A percentile compares a stretch with the other conserved stretches of the same genome.
Evolutionary conservation across 768 basidiomycete genomes (phyloP).

Genomic region (Auriculariales sp.): DNA sequence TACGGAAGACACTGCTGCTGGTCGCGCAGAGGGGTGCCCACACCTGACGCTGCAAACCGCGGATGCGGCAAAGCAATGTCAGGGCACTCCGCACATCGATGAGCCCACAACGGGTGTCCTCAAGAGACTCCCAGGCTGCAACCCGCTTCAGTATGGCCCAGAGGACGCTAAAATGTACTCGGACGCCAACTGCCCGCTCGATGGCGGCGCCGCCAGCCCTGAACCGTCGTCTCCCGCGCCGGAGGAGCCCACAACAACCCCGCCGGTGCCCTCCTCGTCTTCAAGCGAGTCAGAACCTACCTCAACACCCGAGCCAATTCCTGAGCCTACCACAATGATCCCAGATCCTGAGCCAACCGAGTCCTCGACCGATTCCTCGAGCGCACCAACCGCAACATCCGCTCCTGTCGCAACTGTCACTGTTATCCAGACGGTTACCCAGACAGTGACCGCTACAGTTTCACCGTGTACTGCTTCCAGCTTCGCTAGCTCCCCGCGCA

Average conservation of each 20-base stretch:
- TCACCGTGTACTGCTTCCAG: constrained; percentile 41
- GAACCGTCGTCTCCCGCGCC: not conserved
- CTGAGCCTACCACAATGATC: constrained; percentile 1
- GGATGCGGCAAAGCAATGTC: not conserved
- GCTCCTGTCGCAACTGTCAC: not conserved
- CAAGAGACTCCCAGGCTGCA: not conserved
- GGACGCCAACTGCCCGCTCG: not conserved
- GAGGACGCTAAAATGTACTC: not conserved
- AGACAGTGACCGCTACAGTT: constrained; percentile 5
- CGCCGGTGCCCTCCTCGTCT: no score
- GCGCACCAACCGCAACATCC: constrained; percentile 1
- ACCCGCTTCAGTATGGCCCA: not conserved
- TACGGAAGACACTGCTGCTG: not conserved
- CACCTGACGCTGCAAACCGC: not conserved
- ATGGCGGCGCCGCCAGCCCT: not conserved
- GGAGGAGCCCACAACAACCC: no score
- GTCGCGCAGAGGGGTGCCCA: not conserved
- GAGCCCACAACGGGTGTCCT: not conserved
- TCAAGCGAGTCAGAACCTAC: not conserved
- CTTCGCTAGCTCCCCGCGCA: constrained; percentile 86
- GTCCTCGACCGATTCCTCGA: not conserved
- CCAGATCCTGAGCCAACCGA: not conserved
- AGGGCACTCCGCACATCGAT: not conserved
- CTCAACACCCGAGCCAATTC: not conserved
- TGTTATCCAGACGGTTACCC: no score